Percentiles rank a stretch among this genome's conserved stretches.
Evolutionary conservation across 2,329 filamentous ascomycete genomes (phyloP).

Genomic region (Domatiomyces catenatus): DNA sequence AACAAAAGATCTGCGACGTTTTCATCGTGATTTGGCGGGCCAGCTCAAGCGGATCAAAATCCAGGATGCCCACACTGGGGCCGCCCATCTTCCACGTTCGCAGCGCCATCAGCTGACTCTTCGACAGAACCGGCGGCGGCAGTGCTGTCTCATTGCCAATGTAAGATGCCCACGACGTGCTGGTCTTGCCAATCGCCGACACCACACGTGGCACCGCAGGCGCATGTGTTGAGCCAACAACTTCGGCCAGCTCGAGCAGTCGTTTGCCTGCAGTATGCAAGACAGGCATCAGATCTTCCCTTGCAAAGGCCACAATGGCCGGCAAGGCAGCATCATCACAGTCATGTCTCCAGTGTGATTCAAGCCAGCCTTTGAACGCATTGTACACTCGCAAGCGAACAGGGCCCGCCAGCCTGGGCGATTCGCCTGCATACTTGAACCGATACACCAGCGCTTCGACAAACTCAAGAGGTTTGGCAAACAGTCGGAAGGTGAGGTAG

Average conservation of each 20-base stretch:
- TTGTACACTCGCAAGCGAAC: constrained; percentile 90
- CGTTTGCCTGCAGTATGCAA: constrained; percentile 66
- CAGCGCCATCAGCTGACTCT: constrained; percentile 59
- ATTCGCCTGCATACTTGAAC: constrained; percentile 80
- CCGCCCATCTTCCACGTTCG: constrained; percentile 59
- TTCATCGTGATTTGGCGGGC: constrained; percentile 86
- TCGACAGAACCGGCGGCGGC: constrained; percentile 55
- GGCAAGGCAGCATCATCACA: constrained; percentile 62
- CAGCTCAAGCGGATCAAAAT: constrained; percentile 82
- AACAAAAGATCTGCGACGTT: constrained; percentile 80
- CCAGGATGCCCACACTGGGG: constrained; percentile 57
- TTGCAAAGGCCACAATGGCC: constrained; percentile 66
- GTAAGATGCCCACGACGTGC: constrained; percentile 55
- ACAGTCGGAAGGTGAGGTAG: constrained; percentile 88
- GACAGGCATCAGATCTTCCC: constrained; percentile 49
- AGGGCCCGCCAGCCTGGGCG: constrained; percentile 56
- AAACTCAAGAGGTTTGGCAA: constrained; percentile 66
- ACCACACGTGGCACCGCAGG: constrained; percentile 68
- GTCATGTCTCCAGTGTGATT: constrained; percentile 82
- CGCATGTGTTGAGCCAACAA: constrained; percentile 57
- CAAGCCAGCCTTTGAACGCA: constrained; percentile 91
- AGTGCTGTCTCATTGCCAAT: constrained; percentile 56
- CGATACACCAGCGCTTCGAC: constrained; percentile 73
- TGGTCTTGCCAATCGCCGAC: constrained; percentile 79
- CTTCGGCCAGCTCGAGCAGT: constrained; percentile 63